phyloP scores from a whole-genome alignment of 371 early-diverging fungal species.

The Nematocida sp. region DNA sequence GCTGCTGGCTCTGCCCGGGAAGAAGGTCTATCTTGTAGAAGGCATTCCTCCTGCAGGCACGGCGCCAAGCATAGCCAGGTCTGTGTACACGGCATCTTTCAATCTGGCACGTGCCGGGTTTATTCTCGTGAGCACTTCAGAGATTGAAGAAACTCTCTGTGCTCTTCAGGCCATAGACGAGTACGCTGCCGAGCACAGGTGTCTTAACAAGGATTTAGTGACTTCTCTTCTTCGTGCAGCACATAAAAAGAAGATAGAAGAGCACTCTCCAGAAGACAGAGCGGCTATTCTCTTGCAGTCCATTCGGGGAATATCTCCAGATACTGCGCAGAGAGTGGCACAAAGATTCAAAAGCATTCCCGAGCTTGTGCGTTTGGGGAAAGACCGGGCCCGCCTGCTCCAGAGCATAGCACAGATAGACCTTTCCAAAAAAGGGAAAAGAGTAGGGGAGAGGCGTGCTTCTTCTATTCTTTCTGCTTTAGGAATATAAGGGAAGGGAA shows the following conservation, averaged over 20 bases:
- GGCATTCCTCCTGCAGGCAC: background rate
- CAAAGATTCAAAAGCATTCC: no score
- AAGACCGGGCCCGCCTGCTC: no score
- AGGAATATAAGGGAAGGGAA: no score
- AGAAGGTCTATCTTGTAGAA: slow-evolving; percentile 43
- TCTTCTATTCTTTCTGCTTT: no score
- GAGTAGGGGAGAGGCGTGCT: no score
- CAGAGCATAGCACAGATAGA: no score
- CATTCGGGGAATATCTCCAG: slow-evolving; percentile 30
- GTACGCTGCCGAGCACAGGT: background rate
- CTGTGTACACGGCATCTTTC: background rate
- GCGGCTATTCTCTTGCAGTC: background rate
- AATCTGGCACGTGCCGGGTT: background rate
- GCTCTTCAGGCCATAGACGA: background rate
- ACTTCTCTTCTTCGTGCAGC: background rate
- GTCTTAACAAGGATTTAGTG: background rate
- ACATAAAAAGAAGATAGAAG: slow-evolving; percentile 13
- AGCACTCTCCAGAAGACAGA: background rate
- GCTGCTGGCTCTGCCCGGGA: slow-evolving; percentile 25
- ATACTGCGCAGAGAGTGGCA: background rate
- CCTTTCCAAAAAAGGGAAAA: no score
- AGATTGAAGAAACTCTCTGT: slow-evolving; percentile 2
- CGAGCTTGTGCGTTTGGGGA: no score
- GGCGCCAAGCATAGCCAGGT: background rate
- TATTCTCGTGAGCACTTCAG: slow-evolving; percentile 3